These are phyloP conservation scores for Pichia sp. DNA, from an alignment of 1,139 yeast genomes.

Conservation along the genomic window DNA sequence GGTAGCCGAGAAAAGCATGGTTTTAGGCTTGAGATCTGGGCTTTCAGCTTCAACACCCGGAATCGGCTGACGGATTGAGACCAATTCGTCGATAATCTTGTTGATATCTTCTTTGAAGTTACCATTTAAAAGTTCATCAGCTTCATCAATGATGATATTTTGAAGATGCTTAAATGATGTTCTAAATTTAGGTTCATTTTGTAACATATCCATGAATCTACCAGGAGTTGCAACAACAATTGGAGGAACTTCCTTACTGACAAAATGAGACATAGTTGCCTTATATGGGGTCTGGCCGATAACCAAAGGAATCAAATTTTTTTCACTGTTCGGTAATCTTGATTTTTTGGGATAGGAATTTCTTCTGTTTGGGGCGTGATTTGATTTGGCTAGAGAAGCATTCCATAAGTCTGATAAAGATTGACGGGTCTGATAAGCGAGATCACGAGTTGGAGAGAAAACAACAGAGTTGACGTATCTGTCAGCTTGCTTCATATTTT, in stretches of 20 bases:
- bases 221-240: constrained; percentile 92
- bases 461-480: constrained; percentile 52
- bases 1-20: constrained; percentile 84
- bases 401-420: constrained; percentile 37
- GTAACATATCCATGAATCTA: constrained; percentile 61
- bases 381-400: background rate
- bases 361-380: background rate
- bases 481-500: constrained; percentile 3
- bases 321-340: constrained; percentile 1
- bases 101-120: constrained; percentile 67
- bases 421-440: constrained; percentile 77
- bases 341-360: constrained; percentile 1
- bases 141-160: constrained; percentile 80
- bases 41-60: constrained; percentile 21
- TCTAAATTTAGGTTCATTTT: constrained; percentile 41
- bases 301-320: constrained; percentile 17
- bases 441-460: constrained; percentile 87
- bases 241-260: constrained; percentile 24
- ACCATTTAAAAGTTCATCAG: constrained; percentile 74
- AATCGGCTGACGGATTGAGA: constrained; percentile 35
- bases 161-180: constrained; percentile 50
- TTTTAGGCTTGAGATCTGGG: constrained; percentile 37
- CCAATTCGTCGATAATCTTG: constrained; percentile 48
- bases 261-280: constrained; percentile 22
- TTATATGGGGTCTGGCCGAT: constrained; percentile 22